These are phyloP conservation scores for Xylariales sp. DNA, from an alignment of 2,329 filamentous ascomycete species.

Conservation along the genomic window DNA sequence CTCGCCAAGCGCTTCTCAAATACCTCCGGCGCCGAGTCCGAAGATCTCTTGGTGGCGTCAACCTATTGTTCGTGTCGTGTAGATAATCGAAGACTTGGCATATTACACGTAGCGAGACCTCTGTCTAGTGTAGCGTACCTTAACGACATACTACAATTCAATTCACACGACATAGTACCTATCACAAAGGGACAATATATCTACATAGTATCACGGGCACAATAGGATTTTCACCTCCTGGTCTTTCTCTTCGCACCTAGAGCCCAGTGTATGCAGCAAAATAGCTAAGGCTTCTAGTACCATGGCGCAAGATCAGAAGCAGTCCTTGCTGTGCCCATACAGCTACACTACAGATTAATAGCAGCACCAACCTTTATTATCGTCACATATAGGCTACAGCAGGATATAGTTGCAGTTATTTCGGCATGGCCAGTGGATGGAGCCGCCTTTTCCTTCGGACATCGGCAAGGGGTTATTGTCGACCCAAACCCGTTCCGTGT, in stretches of 20 bases:
- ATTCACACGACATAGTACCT: not conserved
- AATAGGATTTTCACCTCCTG: not conserved
- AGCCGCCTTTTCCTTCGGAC: conserved; percentile 3
- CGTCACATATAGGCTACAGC: not conserved
- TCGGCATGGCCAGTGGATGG: conserved; percentile 28
- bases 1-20: conserved; percentile 23
- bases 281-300: conserved; percentile 27
- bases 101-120: not conserved
- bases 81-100: conserved; percentile 29
- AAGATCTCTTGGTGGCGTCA: conserved; percentile 13
- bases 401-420: conserved; percentile 13
- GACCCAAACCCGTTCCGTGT: conserved; percentile 23
- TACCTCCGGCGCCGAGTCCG: conserved; percentile 3
- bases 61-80: not conserved
- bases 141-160: not conserved
- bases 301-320: conserved; percentile 14
- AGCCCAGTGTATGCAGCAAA: conserved; percentile 2
- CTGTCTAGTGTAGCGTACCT: not conserved
- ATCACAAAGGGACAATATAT: not conserved
- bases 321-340: not conserved
- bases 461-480: conserved; percentile 30
- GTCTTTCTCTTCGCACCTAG: not conserved
- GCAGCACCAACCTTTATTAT: not conserved
- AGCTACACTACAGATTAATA: not conserved
- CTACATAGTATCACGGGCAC: not conserved